phyloP scores from a whole-genome alignment of 805 yeast species.

The Candida suzukii region DNA sequence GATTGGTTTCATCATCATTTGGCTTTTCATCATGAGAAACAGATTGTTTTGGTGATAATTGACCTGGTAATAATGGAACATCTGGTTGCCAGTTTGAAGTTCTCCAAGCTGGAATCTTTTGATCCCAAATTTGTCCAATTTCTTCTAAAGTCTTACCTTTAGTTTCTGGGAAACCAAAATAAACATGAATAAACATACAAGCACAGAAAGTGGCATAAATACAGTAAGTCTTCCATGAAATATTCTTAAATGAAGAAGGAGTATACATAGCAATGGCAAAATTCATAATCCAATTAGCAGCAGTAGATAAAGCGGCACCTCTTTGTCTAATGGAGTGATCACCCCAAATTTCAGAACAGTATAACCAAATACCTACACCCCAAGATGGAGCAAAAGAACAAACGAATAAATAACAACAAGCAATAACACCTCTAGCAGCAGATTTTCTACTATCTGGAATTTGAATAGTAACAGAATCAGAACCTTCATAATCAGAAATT shows the following conservation, averaged over 20 bases:
- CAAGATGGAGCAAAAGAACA: slow-evolving; percentile 35
- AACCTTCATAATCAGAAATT: slow-evolving; percentile 20
- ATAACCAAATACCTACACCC: slow-evolving; percentile 33
- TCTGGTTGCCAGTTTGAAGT: slow-evolving; percentile 14
- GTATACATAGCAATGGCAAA: slow-evolving; percentile 55
- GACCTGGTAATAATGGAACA: slow-evolving; percentile 12
- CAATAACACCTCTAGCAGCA: slow-evolving; percentile 38
- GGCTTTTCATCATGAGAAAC: slow-evolving; percentile 1
- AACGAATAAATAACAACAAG: slow-evolving; percentile 38
- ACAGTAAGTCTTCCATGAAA: slow-evolving; percentile 48
- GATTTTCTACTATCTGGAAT: slow-evolving; percentile 27
- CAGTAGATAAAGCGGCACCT: slow-evolving; percentile 52
- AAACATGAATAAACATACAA: slow-evolving; percentile 33
- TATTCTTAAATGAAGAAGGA: slow-evolving; percentile 44
- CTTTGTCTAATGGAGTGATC: not conserved
- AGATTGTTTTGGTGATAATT: slow-evolving; percentile 2
- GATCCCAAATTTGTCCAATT: slow-evolving; percentile 25
- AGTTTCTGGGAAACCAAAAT: slow-evolving; percentile 28
- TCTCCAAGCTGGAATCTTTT: slow-evolving; percentile 19
- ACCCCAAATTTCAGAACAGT: slow-evolving; percentile 4
- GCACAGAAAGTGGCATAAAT: slow-evolving; percentile 45
- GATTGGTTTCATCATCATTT: not conserved
- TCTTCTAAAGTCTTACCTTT: slow-evolving; percentile 30
- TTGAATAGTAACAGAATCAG: slow-evolving; percentile 21
- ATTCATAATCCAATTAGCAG: slow-evolving; percentile 65